phyloP scores from a whole-genome alignment of 768 basidiomycete species.

The Agaricus blazei region DNA sequence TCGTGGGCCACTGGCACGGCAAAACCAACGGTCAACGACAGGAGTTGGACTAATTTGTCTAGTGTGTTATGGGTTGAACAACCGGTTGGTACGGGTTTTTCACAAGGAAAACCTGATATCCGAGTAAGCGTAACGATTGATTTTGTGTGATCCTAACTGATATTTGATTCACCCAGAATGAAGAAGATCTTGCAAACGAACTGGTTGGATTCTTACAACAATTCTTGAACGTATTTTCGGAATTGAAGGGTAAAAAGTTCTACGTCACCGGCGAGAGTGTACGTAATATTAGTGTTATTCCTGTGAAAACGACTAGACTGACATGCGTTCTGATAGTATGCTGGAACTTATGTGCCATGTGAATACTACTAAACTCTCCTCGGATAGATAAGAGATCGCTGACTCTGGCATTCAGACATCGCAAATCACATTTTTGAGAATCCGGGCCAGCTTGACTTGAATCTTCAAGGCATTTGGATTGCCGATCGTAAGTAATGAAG shows the following conservation, averaged over 20 bases:
- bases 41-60: conserved; percentile 78
- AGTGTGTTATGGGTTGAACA: conserved; percentile 75
- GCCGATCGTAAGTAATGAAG: conserved; percentile 50
- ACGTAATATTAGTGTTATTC: conserved; percentile 20
- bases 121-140: conserved; percentile 37
- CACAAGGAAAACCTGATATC: conserved; percentile 63
- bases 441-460: conserved; percentile 44
- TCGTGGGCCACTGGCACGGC: conserved; percentile 62
- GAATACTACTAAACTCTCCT: conserved; percentile 18
- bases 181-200: conserved; percentile 43
- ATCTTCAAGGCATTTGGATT: conserved; percentile 69
- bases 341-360: conserved; percentile 58
- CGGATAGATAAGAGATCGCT: background rate
- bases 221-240: conserved; percentile 69
- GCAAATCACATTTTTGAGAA: conserved; percentile 70
- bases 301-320: background rate
- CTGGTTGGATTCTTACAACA: conserved; percentile 65
- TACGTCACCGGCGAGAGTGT: conserved; percentile 75
- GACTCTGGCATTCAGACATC: conserved; percentile 42
- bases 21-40: conserved; percentile 55
- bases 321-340: conserved; percentile 43
- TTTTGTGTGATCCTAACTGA: background rate
- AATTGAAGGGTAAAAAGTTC: conserved; percentile 68
- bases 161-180: conserved; percentile 27
- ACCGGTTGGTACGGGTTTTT: conserved; percentile 76